Evolutionary conservation across 352 stramenopile species (phyloP), one percentile per base, ranked within the genome.

Genomic region (Pythium periplocum): DNA sequence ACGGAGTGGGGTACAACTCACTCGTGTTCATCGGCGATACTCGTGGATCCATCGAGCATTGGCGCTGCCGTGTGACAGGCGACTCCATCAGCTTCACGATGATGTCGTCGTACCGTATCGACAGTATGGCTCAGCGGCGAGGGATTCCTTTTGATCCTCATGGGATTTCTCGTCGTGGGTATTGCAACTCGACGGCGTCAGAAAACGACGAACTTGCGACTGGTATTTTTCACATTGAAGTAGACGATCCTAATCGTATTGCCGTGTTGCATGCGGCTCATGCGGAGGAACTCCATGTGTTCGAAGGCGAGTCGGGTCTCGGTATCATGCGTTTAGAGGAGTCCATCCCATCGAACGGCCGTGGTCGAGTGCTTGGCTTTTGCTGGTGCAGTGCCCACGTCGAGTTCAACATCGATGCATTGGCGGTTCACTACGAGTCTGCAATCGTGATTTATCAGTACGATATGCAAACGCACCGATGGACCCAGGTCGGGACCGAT

Each of bases 201-300:
- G 34, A 50, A 10, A 26, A 42, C 31, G 30, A 60, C 32, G 43
- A 26, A 6, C 26, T 38, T 5, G n/a, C 2, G 5, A 48, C 44
- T 7, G 72, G 77, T 11, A 73, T 91, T 39, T 59, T 59, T 36
- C 80, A 92, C 41, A 90, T 94, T 51, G 81, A 92, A 71, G 78
- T 94, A 12, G 78, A 94, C 52, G 83, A 94, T 55, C 83, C 82
- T 3, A 94, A 94, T 50, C 81, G 83, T 30, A 61, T 94, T 35
- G 83, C 81, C 1, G 73, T 94, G 6, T 46, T 94, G 10, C 66
- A 83, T 58, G 56, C 61, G 33, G 56, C 64, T 50, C 63, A 59
- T 32, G 78, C 78, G 0, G 64, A 87, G 8, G 64, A 70, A 32
- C 52, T 94, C 1, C 66, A 84, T 46, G 71, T 94, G 4, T 86